Base-by-base conservation (phyloP, 306 rosid species). In the Cyclanthera cordifolia region DNA sequence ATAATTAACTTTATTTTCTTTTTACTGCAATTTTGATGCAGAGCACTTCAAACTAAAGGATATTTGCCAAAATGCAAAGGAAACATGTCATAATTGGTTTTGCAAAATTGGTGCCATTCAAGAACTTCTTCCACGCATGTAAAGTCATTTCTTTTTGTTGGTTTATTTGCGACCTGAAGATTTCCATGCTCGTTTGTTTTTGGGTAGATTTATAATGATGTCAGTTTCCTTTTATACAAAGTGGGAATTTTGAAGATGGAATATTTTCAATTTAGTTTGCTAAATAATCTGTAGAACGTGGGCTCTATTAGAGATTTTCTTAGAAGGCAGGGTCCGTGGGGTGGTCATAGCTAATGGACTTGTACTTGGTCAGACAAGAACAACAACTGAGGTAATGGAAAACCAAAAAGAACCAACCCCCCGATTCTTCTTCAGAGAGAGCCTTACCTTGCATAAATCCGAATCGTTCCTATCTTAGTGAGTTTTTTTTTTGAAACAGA, bases 121-220 rank as follows among this genome's bases (percentile, higher is more conserved):
- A 75, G 96, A 89, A 86, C 96, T 93, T 85, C 96, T 93, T 85
- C 98, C 98, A 53, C 98, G 96, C 85, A 85, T 93, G 98, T 93
- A 69, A 84, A 66, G 78, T 81, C 74, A 67, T 48, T 69, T 60
- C 14, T 15, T 27, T 4, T 71, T 24, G 21, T 59, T 57, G 53
- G 70, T 6, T 43, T 45, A 46, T 65, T 14, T 43, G 17, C 23
- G 17, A 32, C 67, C 32, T 59, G 1, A 34, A 59, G 25, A 4
- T 59, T 32, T 58, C 3, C 66, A n/a, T 32, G 10, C 8, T 58
- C 66, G 28, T 30, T 6, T 57, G 16, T 8, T 57, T 57, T 57
- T 28, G 11, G 20, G 24, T 58, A 16, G 66, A 58, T 30, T 8
- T 32, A 59, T 10, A 16, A n/a, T 17, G 15, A 39, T 59, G n/a